Base-by-base conservation (phyloP, 306 rosid species). In the Vicia faba region DNA sequence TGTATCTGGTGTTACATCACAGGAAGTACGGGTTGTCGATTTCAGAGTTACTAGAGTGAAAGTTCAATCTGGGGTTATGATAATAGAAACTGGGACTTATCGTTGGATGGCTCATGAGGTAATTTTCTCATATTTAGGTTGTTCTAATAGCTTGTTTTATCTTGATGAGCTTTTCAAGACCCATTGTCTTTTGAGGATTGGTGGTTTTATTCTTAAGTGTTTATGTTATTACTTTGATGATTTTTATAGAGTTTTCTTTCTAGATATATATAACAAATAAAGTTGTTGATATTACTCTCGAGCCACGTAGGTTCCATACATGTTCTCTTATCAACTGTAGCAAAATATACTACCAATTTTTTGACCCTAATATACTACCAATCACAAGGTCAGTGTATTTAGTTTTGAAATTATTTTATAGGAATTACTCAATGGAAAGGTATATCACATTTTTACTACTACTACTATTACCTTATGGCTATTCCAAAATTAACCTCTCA, bases 51-150 rank as follows among this genome's bases (percentile, higher is more conserved):
- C 99, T 39, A 87, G 99, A 82, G 97, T 95, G 58, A 91, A 82
- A 85, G 66, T 86, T 78, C 99, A 95, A 62, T 83, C 97, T 35
- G 99, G 99, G 39, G 95, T 95, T 64, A 95, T 91, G 99, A 95
- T 97, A 23, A 96, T 97, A 38, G 99, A 95, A 88, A 95, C 99
- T 74, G 99, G 99, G 73, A 95, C 99, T 7, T 95, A 95, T 61
- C 71, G 99, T 43, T 95, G 99, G 99, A 95, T 95, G 99, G 99
- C 99, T 78, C 99, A 97, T 43, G 97, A 95, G 95, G 97, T 95
- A 36, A 50, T 13, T 14, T 61, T 77, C 18, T 68, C 11, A 23
- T 70, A 33, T n/a, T 66, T 46, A 43, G 54, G 49, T 63, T 75
- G 15, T 65, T 62, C 66, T 57, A 66, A 75, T 75, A 68, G 69